Conservation (phyloP, 1,284 basidiomycete genomes). For the Ganoderma sp. region DNA sequence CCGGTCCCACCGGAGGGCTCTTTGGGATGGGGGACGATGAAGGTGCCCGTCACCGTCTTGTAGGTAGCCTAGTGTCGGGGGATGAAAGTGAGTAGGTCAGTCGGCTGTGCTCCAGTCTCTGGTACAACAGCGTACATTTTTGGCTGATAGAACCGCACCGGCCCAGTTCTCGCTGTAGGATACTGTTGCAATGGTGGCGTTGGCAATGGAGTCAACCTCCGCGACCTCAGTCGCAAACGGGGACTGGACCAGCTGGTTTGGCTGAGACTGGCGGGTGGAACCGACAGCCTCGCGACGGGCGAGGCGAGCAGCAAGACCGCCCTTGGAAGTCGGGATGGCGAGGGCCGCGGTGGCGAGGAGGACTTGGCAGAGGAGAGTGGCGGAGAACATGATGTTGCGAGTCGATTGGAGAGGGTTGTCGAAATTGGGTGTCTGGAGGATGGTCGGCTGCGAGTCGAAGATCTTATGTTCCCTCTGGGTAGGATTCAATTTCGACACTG, state of each 20-base stretch:
- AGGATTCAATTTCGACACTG: no score
- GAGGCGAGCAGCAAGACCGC: slow-evolving; percentile 29
- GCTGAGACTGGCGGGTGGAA: slow-evolving; percentile 27
- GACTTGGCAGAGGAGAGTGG: slow-evolving; percentile 29
- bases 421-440: no score
- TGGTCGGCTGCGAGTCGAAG: no score
- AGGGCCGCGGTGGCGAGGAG: slow-evolving; percentile 33
- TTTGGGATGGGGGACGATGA: slow-evolving; percentile 39
- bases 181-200: slow-evolving; percentile 25
- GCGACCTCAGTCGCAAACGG: slow-evolving; percentile 3
- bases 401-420: no score
- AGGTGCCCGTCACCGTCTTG: slow-evolving; percentile 41
- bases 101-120: not conserved
- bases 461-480: no score
- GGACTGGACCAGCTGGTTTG: slow-evolving; percentile 16
- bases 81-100: no score
- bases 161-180: slow-evolving; percentile 39
- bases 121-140: slow-evolving; percentile 16
- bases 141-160: slow-evolving; percentile 32
- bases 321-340: slow-evolving; percentile 29
- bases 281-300: slow-evolving; percentile 25
- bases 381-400: slow-evolving; percentile 26
- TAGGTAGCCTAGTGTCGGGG: slow-evolving; percentile 31
- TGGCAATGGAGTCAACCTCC: not conserved
- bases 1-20: slow-evolving; percentile 35